Evolutionary conservation across 202 grass and related monocot genomes (phyloP), one percentile per base, ranked within the genome.

Genomic region (Schoenoplectus tabernaemontani): DNA sequence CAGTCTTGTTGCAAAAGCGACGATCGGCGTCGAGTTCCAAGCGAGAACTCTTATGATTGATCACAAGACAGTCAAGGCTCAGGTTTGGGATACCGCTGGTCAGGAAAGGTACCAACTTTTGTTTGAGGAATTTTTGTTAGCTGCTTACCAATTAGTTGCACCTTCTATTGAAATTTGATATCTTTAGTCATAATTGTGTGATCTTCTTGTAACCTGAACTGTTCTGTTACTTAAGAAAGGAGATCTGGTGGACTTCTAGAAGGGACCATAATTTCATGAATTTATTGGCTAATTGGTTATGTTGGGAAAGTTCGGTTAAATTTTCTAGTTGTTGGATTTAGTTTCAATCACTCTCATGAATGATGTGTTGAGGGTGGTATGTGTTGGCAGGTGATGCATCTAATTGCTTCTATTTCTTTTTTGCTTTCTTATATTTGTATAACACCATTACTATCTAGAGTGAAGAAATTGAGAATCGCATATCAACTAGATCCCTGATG

Each of bases 81-180:
- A 82, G 64, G 65, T 82, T 39, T 82, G 81, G 81, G 82, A 83
- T 50, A 83, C 82, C 12, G 82, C 82, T 53, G 82, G 82, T 41
- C 82, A 83, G 69, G 82, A 83, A 77, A 83, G 82, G 82, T 83
- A 62, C 37, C 37, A 2, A 2, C 0, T 22, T 32, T 42, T 83
- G 4, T 42, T 58, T 59, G 4, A 12, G 37, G 33, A 34, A 34
- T 22, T 20, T 58, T 37, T 59, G 16, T 6, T 39, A 9, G 13
- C 19, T 59, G 15, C 1, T 57, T 77, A 77, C 11, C 15, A 36
- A 32, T 28, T 75, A 15, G 4, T 33, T 75, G 20, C 4, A 75
- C 5, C 12, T 5, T 16, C 5, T 26, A 47, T 15, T 75, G 11
- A 54, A 50, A 28, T 16, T 22, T 42, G 47, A 43, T 75, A 24